Evolutionary conservation across 1,284 basidiomycete species (phyloP), one percentile per base, ranked within the genome.

Genomic region (Sphagnurus paluster): DNA sequence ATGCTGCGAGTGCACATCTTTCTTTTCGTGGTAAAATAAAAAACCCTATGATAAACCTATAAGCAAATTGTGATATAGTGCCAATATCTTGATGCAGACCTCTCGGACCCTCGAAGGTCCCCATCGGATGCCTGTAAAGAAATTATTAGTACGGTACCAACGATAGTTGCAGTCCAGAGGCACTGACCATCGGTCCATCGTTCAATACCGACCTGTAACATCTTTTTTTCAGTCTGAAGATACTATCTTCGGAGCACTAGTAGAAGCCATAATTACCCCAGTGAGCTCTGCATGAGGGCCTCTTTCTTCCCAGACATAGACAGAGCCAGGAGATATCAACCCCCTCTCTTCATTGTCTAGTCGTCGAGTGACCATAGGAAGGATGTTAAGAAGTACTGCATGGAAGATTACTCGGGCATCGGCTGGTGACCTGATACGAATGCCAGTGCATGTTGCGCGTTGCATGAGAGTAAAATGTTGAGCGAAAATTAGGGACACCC

Each of bases 251-350:
- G n/a, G 21, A 20, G 44, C 21, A 26, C 25, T 17, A 39, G 26
- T 20, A 19, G 32, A 25, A 30, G 32, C 40, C 28, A 40, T 13
- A 66, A 77, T 64, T 65, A 89, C 87, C 66, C 87, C 74, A 64
- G 80, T 77, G 35, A 78, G 62, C 52, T 90, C 87, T 37, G 85
- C 77, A 56, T 84, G 83, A 32, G 86, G 81, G 8, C 83, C 86
- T 49, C 84, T 76, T 63, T 90, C 87, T 62, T 90, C 87, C 87
- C 87, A 90, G 32, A 90, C 84, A 57, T 88, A 90, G 21, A 88
- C 82, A 48, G 84, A 81, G 24, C 87, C 87, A 9, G 87, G 73
- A 20, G 71, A 60, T 44, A 85, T 84, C 39, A 75, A 60, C 28
- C 77, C 70, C 46, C 83, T 69, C 60, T 83, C 79, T 53, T 89